Percentiles rank a stretch among this genome's conserved stretches.
Conservation (phyloP, 2,329 filamentous ascomycete species). For the Fusarium robinianum region DNA sequence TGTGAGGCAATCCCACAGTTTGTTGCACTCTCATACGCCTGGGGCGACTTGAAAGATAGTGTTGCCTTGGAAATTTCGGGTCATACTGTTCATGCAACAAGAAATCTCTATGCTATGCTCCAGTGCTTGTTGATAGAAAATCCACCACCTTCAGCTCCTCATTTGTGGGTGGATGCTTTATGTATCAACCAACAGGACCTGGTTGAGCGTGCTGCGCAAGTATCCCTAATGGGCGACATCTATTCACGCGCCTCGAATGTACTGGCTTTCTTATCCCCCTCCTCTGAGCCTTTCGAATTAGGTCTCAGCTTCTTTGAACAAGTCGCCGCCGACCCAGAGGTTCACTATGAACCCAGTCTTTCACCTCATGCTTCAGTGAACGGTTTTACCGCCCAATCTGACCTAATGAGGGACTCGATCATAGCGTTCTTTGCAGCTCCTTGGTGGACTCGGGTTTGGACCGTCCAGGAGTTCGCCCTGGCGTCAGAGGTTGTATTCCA, state of each 20-base stretch:
- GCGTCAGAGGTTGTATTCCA: constrained; percentile 6
- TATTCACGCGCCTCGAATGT: constrained; percentile 17
- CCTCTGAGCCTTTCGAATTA: constrained; percentile 1
- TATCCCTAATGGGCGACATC: constrained; percentile 9
- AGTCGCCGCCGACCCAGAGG: neutral
- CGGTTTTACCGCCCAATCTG: neutral
- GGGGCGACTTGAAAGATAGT: constrained; percentile 4
- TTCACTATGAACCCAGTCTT: constrained; percentile 13
- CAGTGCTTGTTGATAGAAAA: neutral
- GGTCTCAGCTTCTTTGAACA: constrained; percentile 7
- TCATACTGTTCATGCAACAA: constrained; percentile 3
- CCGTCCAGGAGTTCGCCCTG: constrained; percentile 10
- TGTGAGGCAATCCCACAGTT: no score
- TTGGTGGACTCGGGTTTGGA: constrained; percentile 19
- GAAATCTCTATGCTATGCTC: constrained; percentile 4
- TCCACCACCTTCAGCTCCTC: neutral
- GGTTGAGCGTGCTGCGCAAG: constrained; percentile 7
- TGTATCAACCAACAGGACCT: constrained; percentile 17
- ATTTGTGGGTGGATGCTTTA: constrained; percentile 11
- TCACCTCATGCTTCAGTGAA: constrained; percentile 3
- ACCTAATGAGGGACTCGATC: constrained; percentile 6
- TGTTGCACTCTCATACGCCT: constrained; percentile 12
- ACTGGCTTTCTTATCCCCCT: constrained; percentile 5
- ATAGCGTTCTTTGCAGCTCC: constrained; percentile 11
- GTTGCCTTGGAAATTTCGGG: neutral